phyloP scores from a whole-genome alignment of 306 rosid genomes.

The Cercis canadensis region DNA sequence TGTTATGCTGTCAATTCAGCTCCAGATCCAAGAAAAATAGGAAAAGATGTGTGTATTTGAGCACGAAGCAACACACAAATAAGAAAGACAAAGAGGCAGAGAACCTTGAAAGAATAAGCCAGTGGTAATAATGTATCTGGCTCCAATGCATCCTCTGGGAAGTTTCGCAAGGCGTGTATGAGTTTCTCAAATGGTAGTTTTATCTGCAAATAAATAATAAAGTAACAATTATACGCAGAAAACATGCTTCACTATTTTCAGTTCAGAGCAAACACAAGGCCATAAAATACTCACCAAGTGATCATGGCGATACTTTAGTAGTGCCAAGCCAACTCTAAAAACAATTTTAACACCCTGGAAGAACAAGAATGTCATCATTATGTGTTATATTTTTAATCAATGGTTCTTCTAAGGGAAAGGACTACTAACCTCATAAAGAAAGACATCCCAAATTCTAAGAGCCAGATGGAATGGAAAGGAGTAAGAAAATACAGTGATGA shows the following conservation, averaged over 20 bases:
- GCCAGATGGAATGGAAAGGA: conserved; percentile 98
- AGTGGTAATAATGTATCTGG: conserved; percentile 84
- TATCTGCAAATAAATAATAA: conserved; percentile 51
- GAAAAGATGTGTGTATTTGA: conserved; percentile 5
- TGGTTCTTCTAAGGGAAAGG: conserved; percentile 26
- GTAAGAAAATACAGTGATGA: conserved; percentile 94
- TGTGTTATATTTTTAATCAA: conserved; percentile 17
- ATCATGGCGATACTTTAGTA: conserved; percentile 91
- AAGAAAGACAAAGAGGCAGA: conserved; percentile 33
- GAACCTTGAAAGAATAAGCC: conserved; percentile 94
- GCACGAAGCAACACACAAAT: conserved; percentile 10
- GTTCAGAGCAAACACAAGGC: conserved; percentile 27
- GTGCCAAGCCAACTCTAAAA: conserved; percentile 92
- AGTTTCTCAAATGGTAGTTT: conserved; percentile 97
- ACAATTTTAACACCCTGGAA: conserved; percentile 92
- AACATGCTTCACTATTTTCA: background rate
- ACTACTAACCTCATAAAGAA: conserved; percentile 83
- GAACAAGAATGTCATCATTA: conserved; percentile 31
- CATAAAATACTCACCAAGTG: conserved; percentile 77
- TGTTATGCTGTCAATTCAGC: background rate
- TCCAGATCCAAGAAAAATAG: conserved; percentile 13
- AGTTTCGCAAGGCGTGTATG: conserved; percentile 91
- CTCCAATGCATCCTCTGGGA: conserved; percentile 89
- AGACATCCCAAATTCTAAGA: conserved; percentile 98
- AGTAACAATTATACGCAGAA: conserved; percentile 33